A percentile compares a stretch with the other conserved stretches of the same genome.
Conservation (phyloP, 768 basidiomycete species). For the Cyclocybe cylindracea region DNA sequence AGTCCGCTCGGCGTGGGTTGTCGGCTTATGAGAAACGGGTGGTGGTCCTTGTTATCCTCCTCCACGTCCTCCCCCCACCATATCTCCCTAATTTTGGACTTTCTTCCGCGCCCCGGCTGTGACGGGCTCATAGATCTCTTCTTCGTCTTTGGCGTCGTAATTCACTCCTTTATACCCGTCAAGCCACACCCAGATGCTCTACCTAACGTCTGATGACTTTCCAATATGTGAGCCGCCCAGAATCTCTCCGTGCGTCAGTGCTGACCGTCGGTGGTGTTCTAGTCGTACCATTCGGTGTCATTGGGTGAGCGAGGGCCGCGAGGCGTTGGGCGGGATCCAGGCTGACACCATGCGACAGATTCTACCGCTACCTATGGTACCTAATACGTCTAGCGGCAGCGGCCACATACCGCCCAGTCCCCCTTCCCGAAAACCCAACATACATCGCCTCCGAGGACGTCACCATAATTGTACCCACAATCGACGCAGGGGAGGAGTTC, state of each 20-base stretch:
- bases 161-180: constrained; percentile 37
- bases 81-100: constrained; percentile 7
- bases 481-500: constrained; percentile 95
- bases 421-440: constrained; percentile 86
- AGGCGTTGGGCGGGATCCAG: neutral
- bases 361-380: constrained; percentile 95
- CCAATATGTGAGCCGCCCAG: constrained; percentile 72
- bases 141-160: constrained; percentile 39
- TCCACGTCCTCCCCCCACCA: constrained; percentile 7
- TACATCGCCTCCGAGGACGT: constrained; percentile 91
- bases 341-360: constrained; percentile 45
- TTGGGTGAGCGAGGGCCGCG: constrained; percentile 55
- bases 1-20: neutral
- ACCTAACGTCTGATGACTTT: constrained; percentile 89
- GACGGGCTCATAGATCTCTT: constrained; percentile 20
- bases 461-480: constrained; percentile 94
- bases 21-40: neutral
- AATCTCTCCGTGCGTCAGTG: constrained; percentile 2
- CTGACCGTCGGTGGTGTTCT: constrained; percentile 18
- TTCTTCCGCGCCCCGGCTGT: constrained; percentile 16
- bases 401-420: constrained; percentile 83
- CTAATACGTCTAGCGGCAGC: constrained; percentile 81
- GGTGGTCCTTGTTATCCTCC: constrained; percentile 9
- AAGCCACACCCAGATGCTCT: constrained; percentile 59
- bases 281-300: constrained; percentile 91